phyloP scores from a whole-genome alignment of 2,329 filamentous ascomycete species.

The Chalaropsis thielavioides region DNA sequence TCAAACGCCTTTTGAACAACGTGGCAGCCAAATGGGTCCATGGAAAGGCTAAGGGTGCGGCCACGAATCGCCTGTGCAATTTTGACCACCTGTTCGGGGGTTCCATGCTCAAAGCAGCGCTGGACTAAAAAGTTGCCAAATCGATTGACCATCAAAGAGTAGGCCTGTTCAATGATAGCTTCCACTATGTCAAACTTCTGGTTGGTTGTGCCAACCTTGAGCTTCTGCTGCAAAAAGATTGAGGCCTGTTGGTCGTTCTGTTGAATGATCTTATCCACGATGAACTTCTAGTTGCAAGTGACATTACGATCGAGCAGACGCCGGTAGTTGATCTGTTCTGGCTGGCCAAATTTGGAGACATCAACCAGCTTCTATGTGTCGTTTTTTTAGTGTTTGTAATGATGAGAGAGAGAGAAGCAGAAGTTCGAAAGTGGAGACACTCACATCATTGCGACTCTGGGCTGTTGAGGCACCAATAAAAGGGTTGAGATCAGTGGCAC shows the following conservation, averaged over 20 bases:
- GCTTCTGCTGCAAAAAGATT: conserved; percentile 96
- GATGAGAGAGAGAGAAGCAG: background rate
- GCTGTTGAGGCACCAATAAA: background rate
- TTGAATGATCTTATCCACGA: conserved; percentile 98
- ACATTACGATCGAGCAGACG: conserved; percentile 88
- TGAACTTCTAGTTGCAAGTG: conserved; percentile 98
- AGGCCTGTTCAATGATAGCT: conserved; percentile 86
- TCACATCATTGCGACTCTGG: conserved; percentile 10
- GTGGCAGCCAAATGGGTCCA: conserved; percentile 97
- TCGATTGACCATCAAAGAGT: conserved; percentile 92
- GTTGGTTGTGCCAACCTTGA: conserved; percentile 87
- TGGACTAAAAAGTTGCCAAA: conserved; percentile 98
- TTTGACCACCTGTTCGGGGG: conserved; percentile 80
- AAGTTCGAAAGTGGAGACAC: background rate
- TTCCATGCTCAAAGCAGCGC: conserved; percentile 96
- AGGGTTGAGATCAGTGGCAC: background rate
- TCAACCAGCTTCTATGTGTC: conserved; percentile 2
- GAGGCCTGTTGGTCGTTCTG: conserved; percentile 99
- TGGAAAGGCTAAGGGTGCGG: conserved; percentile 84
- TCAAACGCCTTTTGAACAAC: conserved; percentile 98
- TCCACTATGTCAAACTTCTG: conserved; percentile 97
- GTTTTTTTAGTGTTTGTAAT: background rate
- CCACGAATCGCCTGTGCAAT: conserved; percentile 91
- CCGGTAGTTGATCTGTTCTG: conserved; percentile 91
- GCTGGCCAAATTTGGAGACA: conserved; percentile 23